phyloP scores from a whole-genome alignment of 106 monocot species.

The Allium sativum region DNA sequence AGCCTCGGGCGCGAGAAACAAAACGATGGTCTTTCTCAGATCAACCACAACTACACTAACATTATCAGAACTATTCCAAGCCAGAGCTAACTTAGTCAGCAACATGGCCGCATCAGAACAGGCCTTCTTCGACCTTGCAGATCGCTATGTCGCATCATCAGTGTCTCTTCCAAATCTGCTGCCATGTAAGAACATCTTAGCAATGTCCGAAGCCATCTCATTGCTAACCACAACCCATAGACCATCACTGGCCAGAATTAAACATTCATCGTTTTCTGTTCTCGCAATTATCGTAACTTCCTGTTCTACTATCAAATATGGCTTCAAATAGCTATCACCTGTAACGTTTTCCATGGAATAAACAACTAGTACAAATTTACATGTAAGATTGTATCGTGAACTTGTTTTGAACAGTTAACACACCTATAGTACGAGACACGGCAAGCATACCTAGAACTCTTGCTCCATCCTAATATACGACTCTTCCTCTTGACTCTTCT shows the following conservation, averaged over 20 bases:
- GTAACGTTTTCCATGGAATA: no score
- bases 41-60: conserved; percentile 65
- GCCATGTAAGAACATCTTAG: conserved; percentile 31
- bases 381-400: no score
- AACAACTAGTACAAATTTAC: no score
- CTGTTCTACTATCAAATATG: conserved; percentile 47
- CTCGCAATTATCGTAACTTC: conserved; percentile 57
- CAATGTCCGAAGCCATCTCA: conserved; percentile 44
- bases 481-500: conserved; percentile 43
- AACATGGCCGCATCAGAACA: conserved; percentile 54
- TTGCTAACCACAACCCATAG: conserved; percentile 61
- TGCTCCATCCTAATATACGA: conserved; percentile 58
- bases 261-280: conserved; percentile 38
- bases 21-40: conserved; percentile 19
- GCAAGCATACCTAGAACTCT: conserved; percentile 54
- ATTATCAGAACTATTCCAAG: conserved; percentile 49
- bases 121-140: conserved; percentile 1
- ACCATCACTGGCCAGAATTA: conserved; percentile 61
- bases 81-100: conserved; percentile 57
- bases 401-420: no score
- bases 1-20: background rate
- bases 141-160: background rate
- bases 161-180: background rate
- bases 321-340: conserved; percentile 55
- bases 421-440: conserved; percentile 60